Evolutionary conservation across 2,329 filamentous ascomycete species (phyloP).

Genomic region (Fusarium sarcochroum): DNA sequence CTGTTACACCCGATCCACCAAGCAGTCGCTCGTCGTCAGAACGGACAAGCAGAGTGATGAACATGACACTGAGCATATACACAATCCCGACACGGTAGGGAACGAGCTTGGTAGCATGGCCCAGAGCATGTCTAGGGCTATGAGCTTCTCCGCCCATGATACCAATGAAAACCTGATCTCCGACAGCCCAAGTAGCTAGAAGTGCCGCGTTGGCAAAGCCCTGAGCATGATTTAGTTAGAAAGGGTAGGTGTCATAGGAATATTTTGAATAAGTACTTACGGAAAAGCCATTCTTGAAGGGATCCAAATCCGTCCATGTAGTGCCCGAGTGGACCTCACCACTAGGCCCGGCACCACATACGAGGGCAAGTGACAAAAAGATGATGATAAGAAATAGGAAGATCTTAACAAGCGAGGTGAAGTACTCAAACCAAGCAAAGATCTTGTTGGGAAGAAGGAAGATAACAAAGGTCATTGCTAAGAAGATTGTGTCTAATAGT

Average conservation of each 20-base stretch:
- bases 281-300: conserved; percentile 36
- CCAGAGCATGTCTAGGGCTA: conserved; percentile 34
- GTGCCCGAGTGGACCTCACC: conserved; percentile 16
- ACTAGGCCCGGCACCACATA: conserved; percentile 26
- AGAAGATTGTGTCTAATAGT: conserved; percentile 18
- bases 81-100: conserved; percentile 39
- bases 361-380: conserved; percentile 25
- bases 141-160: conserved; percentile 43
- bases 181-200: conserved; percentile 41
- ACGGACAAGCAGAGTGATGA: conserved; percentile 34
- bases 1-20: conserved; percentile 27
- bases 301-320: conserved; percentile 18
- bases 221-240: neutral
- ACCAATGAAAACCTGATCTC: conserved; percentile 44
- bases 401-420: conserved; percentile 37
- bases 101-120: conserved; percentile 39
- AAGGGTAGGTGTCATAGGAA: accelerated
- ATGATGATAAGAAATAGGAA: conserved; percentile 37
- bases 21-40: conserved; percentile 35
- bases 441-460: conserved; percentile 33
- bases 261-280: conserved; percentile 1
- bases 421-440: conserved; percentile 40
- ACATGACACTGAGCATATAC: conserved; percentile 39
- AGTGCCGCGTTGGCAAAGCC: conserved; percentile 41
- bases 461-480: conserved; percentile 26